Conservation (phyloP, 192 early-diverging fungal species). For the Borealophlyctis nickersoniae region DNA sequence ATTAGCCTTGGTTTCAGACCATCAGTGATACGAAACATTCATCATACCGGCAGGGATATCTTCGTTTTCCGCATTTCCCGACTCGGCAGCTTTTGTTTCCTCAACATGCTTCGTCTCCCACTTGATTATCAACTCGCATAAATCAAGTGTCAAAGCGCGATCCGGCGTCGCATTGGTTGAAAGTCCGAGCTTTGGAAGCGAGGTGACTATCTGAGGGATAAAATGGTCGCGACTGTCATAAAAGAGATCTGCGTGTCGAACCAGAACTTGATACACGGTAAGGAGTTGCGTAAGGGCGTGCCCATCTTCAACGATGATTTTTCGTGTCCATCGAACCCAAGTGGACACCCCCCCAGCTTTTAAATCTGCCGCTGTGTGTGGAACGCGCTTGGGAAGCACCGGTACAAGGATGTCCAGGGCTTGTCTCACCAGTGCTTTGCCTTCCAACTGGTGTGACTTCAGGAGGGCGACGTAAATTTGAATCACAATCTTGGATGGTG, state of each 20-base stretch:
- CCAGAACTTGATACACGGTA: conserved; percentile 87
- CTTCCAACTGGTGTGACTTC: conserved; percentile 86
- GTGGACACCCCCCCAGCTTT: conserved; percentile 3
- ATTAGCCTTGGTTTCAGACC: background rate
- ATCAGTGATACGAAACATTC: conserved; percentile 8
- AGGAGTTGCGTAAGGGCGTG: conserved; percentile 80
- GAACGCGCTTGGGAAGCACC: conserved; percentile 79
- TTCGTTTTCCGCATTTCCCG: background rate
- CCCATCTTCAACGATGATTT: conserved; percentile 90
- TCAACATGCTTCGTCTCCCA: conserved; percentile 80
- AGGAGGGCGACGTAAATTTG: conserved; percentile 87
- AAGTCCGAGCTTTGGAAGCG: conserved; percentile 83
- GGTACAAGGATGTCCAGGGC: conserved; percentile 92
- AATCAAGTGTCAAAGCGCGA: conserved; percentile 78
- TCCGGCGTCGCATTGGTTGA: conserved; percentile 82
- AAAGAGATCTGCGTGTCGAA: conserved; percentile 85
- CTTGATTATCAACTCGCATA: conserved; percentile 82
- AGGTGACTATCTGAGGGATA: conserved; percentile 81
- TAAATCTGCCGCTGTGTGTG: conserved; percentile 24
- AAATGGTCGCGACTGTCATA: conserved; percentile 88
- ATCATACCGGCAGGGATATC: conserved; percentile 19
- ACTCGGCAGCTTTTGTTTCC: conserved; percentile 22
- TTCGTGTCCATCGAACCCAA: conserved; percentile 86
- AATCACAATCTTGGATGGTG: conserved; percentile 80
- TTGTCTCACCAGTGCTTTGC: conserved; percentile 83